Evolutionary conservation across 306 rosid species (phyloP), one percentile per base, ranked within the genome.

Genomic region (Trichosanthes truncata): DNA sequence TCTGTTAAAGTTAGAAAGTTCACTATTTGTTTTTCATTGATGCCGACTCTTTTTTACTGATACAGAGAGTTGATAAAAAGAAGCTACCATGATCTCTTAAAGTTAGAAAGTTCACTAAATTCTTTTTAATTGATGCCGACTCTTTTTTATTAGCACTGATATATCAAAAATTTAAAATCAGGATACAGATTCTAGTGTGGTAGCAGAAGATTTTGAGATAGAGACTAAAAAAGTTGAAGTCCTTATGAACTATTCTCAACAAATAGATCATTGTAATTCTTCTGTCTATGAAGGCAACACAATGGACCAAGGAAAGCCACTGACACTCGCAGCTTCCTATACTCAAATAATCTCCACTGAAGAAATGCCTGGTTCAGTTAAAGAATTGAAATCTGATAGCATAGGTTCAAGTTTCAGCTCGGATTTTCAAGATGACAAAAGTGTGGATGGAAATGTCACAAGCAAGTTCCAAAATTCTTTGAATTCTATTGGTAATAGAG

Each of bases 401-500:
- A 74, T 62, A 41, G 45, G 77, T 76, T 74, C 80, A 29, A 51
- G 74, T 84, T 86, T 88, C 56, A 26, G 88, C 84, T 80, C 66
- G 74, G 81, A 68, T 74, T 75, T 77, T 80, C 89, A 76, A 80
- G 85, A 82, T 40, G 86, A 74, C 59, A 69, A 80, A 79, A 67
- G 77, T 40, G 76, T 18, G 60, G 89, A 74, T 31, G 85, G 77
- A 59, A 84, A 76, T 56, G 61, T 80, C 46, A 77, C 85, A 48
- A 62, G 80, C 88, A 57, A 79, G 7, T 74, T 80, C 73, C 84
- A 84, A 41, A 36, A 81, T 81, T 87, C 90, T 80, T 29, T 68
- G 52, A 81, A 80, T 73, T 84, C 86, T 15, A 4, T 76, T 82
- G 61, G 76, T 26, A 82, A 81, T 78, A 74, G 35, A 80, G 81